A percentile compares a stretch with the other conserved stretches of the same genome.
These are phyloP conservation scores for Auriscalpium orientale DNA, from an alignment of 768 basidiomycete species.

Conservation along the genomic window DNA sequence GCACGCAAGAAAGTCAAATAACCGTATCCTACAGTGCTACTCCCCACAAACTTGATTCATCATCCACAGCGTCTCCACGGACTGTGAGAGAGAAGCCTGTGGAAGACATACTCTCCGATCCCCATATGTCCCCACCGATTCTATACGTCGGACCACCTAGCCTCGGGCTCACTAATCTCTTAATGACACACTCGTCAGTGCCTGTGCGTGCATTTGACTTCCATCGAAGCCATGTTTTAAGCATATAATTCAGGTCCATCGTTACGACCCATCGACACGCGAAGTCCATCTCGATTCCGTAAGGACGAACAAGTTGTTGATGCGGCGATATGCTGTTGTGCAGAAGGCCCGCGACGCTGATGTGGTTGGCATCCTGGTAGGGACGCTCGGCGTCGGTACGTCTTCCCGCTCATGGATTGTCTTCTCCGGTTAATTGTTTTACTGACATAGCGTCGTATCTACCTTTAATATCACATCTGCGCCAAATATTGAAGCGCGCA, in stretches of 20 bases:
- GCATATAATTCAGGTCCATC: slow-evolving; percentile 48
- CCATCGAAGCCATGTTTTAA: background rate
- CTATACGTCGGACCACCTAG: slow-evolving; percentile 75
- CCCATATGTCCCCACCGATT: slow-evolving; percentile 3
- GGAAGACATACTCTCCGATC: background rate
- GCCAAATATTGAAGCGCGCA: slow-evolving; percentile 51
- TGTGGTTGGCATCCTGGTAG: slow-evolving; percentile 91
- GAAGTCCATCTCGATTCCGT: slow-evolving; percentile 49
- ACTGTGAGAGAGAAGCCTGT: background rate
- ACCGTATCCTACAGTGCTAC: slow-evolving; percentile 28
- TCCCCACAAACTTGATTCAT: slow-evolving; percentile 15
- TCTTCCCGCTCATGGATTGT: background rate
- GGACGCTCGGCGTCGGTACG: slow-evolving; percentile 84
- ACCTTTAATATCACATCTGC: slow-evolving; percentile 77
- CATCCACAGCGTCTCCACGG: slow-evolving; percentile 1
- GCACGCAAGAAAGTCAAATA: background rate
- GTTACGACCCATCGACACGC: slow-evolving; percentile 57
- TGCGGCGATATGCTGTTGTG: slow-evolving; percentile 81
- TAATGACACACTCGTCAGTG: slow-evolving; percentile 71
- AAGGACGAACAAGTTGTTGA: slow-evolving; percentile 73
- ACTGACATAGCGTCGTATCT: slow-evolving; percentile 66
- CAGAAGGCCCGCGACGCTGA: slow-evolving; percentile 89
- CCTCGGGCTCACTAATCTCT: slow-evolving; percentile 72
- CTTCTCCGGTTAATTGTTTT: background rate
- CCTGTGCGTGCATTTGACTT: slow-evolving; percentile 34